Evolutionary conservation across 805 yeast genomes (phyloP).

Genomic region (Zygoascus biomembranicola): DNA sequence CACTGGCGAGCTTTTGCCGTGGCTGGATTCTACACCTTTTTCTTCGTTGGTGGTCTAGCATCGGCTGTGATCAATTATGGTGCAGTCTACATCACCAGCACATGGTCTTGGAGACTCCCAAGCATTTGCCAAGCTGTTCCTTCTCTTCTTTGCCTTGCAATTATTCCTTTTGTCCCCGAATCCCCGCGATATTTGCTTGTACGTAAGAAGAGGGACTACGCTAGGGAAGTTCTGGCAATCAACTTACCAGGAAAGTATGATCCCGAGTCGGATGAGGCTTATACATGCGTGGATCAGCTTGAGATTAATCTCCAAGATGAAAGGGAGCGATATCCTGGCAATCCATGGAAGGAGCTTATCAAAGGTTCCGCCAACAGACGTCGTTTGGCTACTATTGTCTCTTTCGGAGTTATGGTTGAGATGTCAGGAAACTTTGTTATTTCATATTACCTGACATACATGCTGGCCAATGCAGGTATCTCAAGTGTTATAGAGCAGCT

Average conservation of each 20-base stretch:
- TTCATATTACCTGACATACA: not conserved
- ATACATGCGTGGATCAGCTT: not conserved
- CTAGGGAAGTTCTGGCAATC: slow-evolving; percentile 1
- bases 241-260: slow-evolving; percentile 12
- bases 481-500: not conserved
- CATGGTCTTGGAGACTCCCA: slow-evolving; percentile 10
- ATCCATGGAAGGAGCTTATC: slow-evolving; percentile 31
- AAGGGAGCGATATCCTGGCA: not conserved
- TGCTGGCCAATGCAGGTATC: slow-evolving; percentile 1
- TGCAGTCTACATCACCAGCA: slow-evolving; percentile 20
- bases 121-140: slow-evolving; percentile 34
- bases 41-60: slow-evolving; percentile 36
- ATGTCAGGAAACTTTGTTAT: slow-evolving; percentile 53
- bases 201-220: slow-evolving; percentile 1
- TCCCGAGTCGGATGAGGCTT: not conserved
- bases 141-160: slow-evolving; percentile 47
- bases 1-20: not conserved
- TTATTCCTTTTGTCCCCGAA: slow-evolving; percentile 54
- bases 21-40: slow-evolving; percentile 1
- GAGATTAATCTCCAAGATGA: not conserved
- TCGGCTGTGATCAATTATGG: slow-evolving; percentile 48
- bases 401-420: slow-evolving; percentile 47
- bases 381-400: slow-evolving; percentile 28
- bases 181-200: slow-evolving; percentile 68
- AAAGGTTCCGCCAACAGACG: slow-evolving; percentile 50